A percentile compares a stretch with the other conserved stretches of the same genome.
phyloP scores from a whole-genome alignment of 495 filamentous ascomycete genomes.

The Penicillium flavigenum region DNA sequence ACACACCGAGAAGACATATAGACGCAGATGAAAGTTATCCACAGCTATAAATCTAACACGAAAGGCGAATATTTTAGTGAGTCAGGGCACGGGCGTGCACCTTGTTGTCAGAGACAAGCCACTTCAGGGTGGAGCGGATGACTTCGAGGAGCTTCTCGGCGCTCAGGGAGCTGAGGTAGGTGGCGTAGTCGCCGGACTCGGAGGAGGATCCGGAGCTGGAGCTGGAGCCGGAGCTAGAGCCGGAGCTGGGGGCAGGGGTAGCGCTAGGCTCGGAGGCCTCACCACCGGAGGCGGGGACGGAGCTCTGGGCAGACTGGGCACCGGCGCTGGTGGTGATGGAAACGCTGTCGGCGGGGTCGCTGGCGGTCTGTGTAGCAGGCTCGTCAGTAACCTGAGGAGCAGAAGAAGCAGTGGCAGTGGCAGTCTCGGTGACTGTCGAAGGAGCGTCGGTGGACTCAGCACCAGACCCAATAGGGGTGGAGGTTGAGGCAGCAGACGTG shows the following conservation, averaged over 20 bases:
- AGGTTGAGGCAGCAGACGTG: slow-evolving; percentile 9
- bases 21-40: slow-evolving; percentile 12
- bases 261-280: slow-evolving; percentile 18
- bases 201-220: slow-evolving; percentile 7
- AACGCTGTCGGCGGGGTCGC: slow-evolving; percentile 14
- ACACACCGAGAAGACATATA: slow-evolving; percentile 12
- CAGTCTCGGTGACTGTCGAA: slow-evolving; percentile 14
- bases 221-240: neutral
- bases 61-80: slow-evolving; percentile 18
- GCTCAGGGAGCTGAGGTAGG: slow-evolving; percentile 41
- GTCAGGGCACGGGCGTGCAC: slow-evolving; percentile 37
- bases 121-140: slow-evolving; percentile 37
- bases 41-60: slow-evolving; percentile 11
- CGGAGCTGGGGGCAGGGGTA: slow-evolving; percentile 1
- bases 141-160: slow-evolving; percentile 38
- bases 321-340: slow-evolving; percentile 25
- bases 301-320: slow-evolving; percentile 25
- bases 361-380: slow-evolving; percentile 25
- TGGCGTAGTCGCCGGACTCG: slow-evolving; percentile 23
- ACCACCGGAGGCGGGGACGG: slow-evolving; percentile 14
- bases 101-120: slow-evolving; percentile 41
- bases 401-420: slow-evolving; percentile 19
- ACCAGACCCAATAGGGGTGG: slow-evolving; percentile 15
- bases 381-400: slow-evolving; percentile 27
- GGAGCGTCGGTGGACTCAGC: slow-evolving; percentile 8